phyloP scores from a whole-genome alignment of 768 basidiomycete genomes.

The Lanmaoa pseudosensibilis region DNA sequence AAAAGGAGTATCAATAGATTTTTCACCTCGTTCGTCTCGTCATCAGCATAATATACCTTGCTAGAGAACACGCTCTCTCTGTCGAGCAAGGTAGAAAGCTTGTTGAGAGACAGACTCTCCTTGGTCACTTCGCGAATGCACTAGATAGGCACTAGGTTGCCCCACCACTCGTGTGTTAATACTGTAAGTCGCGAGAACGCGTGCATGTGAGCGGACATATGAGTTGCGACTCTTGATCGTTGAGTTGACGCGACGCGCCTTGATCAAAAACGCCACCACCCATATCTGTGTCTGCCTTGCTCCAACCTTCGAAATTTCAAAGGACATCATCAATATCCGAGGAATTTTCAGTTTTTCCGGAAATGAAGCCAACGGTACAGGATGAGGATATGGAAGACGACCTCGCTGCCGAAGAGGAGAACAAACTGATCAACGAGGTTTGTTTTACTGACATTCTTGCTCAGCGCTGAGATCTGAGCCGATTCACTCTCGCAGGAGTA shows the following conservation, averaged over 20 bases:
- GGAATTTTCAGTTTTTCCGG: neutral
- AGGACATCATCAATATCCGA: neutral
- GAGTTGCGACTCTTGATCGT: neutral
- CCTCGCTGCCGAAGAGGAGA: conserved; percentile 80
- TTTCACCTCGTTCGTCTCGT: conserved; percentile 18
- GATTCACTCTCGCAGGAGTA: conserved; percentile 57
- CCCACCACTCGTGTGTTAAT: neutral
- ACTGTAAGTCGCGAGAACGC: neutral
- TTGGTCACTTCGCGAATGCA: conserved; percentile 1
- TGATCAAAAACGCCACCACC: conserved; percentile 1
- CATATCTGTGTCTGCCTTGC: neutral
- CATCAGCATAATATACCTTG: conserved; percentile 32
- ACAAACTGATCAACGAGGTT: conserved; percentile 86
- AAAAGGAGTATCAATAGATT: conserved; percentile 61
- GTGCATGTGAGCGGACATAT: neutral
- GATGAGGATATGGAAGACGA: conserved; percentile 77
- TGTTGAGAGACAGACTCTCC: neutral
- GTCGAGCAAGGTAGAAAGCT: conserved; percentile 12
- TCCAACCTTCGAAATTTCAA: neutral
- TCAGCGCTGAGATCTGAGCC: conserved; percentile 9
- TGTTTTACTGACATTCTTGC: conserved; percentile 18
- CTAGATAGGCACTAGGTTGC: conserved; percentile 8
- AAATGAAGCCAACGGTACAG: conserved; percentile 48
- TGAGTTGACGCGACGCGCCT: conserved; percentile 33
- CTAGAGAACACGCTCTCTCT: conserved; percentile 21